Percentiles rank a stretch among this genome's conserved stretches.
Conservation (phyloP, 2,329 filamentous ascomycete genomes). For the Periconia macrospinosa region DNA sequence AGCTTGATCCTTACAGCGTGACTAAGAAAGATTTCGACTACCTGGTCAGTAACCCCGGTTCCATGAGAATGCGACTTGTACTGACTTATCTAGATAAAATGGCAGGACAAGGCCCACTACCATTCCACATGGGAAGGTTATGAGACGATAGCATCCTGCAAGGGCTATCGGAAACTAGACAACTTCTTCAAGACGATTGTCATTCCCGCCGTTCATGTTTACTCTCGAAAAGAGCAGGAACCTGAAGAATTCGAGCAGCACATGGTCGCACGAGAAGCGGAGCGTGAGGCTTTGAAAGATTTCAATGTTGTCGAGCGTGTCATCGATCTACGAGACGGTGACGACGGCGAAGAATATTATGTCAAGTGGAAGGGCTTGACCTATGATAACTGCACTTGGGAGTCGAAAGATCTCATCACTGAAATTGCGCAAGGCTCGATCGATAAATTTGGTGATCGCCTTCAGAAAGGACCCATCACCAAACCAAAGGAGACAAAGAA, state of each 20-base stretch:
- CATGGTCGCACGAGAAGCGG: constrained; percentile 90
- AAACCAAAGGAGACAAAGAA: constrained; percentile 76
- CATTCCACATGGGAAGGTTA: constrained; percentile 94
- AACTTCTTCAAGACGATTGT: constrained; percentile 91
- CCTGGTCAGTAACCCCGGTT: constrained; percentile 49
- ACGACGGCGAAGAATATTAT: constrained; percentile 82
- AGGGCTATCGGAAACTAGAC: constrained; percentile 85
- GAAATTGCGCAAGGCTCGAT: constrained; percentile 84
- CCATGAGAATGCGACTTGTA: neutral
- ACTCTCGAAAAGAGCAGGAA: constrained; percentile 58
- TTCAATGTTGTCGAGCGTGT: constrained; percentile 92
- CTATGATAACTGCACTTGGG: constrained; percentile 96
- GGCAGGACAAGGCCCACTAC: constrained; percentile 92
- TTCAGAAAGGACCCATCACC: constrained; percentile 77
- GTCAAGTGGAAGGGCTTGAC: constrained; percentile 96
- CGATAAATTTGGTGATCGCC: constrained; percentile 85
- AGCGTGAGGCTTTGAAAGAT: constrained; percentile 84
- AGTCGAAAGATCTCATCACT: constrained; percentile 73
- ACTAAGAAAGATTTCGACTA: constrained; percentile 83
- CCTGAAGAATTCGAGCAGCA: constrained; percentile 89
- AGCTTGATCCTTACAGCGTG: constrained; percentile 35
- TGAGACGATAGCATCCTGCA: constrained; percentile 72
- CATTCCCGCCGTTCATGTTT: constrained; percentile 74
- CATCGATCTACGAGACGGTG: constrained; percentile 78
- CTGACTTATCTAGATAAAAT: constrained; percentile 72